Percentiles rank a stretch among this genome's conserved stretches.
These are phyloP conservation scores for Ustilago curta DNA, from an alignment of 1,284 basidiomycete genomes.

Conservation along the genomic window DNA sequence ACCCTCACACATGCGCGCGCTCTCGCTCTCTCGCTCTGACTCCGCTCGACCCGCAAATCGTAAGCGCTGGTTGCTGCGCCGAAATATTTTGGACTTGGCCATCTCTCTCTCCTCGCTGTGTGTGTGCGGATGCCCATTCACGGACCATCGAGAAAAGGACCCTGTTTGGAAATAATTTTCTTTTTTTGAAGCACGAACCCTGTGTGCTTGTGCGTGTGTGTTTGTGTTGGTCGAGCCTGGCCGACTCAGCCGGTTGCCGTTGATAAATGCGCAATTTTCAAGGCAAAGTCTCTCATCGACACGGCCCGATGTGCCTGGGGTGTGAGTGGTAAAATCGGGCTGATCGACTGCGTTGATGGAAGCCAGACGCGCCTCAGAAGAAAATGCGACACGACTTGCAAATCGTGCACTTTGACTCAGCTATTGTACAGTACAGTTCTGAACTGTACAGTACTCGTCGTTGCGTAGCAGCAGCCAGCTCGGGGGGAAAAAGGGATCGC, in stretches of 20 bases:
- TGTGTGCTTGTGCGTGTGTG: too few species aligned
- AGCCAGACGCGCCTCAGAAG: slow-evolving; percentile 22
- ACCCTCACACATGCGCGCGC: slow-evolving; percentile 3
- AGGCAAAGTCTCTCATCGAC: too few species aligned
- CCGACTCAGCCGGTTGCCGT: too few species aligned
- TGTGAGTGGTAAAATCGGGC: not conserved
- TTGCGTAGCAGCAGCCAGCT: not conserved
- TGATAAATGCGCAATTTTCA: too few species aligned
- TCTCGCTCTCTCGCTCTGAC: not conserved
- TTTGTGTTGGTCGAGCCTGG: too few species aligned
- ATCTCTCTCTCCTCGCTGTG: not conserved
- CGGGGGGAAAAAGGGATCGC: not conserved
- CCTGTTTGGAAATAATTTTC: too few species aligned
- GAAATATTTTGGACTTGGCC: too few species aligned
- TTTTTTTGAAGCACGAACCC: too few species aligned
- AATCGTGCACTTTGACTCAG: slow-evolving; percentile 8
- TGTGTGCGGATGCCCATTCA: slow-evolving; percentile 2
- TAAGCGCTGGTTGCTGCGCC: not conserved
- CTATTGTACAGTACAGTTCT: too few species aligned
- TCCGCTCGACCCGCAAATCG: not conserved
- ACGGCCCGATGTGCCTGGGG: too few species aligned
- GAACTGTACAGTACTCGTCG: not conserved
- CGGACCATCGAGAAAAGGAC: slow-evolving; percentile 2
- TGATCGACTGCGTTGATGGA: not conserved
- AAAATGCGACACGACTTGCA: slow-evolving; percentile 39